phyloP scores from a whole-genome alignment of 331 rosid genomes.

The Dryas integrifolia region DNA sequence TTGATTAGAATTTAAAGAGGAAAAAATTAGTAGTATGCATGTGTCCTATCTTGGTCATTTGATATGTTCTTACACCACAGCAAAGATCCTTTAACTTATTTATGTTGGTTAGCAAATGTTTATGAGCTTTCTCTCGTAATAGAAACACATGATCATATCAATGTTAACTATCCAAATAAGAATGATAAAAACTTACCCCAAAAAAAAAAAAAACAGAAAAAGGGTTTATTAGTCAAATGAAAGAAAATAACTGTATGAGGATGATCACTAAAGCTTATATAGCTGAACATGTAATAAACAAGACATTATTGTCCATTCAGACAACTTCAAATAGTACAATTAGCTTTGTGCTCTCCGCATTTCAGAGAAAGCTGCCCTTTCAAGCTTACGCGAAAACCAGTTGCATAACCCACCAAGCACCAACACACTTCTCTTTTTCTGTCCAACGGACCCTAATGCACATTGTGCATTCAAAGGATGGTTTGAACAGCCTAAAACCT shows the following conservation, averaged over 20 bases:
- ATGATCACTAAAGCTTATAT: not conserved
- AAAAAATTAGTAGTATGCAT: not conserved
- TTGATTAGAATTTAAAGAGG: not conserved
- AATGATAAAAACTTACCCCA: not conserved
- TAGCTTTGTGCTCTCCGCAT: not conserved
- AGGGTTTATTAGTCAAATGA: not conserved
- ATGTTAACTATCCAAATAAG: not conserved
- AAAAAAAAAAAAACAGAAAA: no score
- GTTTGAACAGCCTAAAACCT: not conserved
- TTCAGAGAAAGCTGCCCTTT: no score
- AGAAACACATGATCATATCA: not conserved
- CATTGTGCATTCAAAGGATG: not conserved
- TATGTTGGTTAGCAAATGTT: not conserved
- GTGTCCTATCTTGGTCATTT: not conserved
- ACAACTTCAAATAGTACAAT: not conserved
- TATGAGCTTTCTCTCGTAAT: not conserved
- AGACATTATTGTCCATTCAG: not conserved
- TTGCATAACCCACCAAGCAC: not conserved
- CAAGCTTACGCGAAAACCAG: no score
- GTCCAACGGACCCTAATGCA: not conserved
- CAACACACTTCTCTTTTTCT: not conserved
- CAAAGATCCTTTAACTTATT: not conserved
- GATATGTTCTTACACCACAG: not conserved
- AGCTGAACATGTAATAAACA: not conserved
- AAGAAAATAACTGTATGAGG: not conserved